These are phyloP conservation scores for Wallacemonas rigidus DNA, from an alignment of 208 protist species.

Conservation along the genomic window DNA sequence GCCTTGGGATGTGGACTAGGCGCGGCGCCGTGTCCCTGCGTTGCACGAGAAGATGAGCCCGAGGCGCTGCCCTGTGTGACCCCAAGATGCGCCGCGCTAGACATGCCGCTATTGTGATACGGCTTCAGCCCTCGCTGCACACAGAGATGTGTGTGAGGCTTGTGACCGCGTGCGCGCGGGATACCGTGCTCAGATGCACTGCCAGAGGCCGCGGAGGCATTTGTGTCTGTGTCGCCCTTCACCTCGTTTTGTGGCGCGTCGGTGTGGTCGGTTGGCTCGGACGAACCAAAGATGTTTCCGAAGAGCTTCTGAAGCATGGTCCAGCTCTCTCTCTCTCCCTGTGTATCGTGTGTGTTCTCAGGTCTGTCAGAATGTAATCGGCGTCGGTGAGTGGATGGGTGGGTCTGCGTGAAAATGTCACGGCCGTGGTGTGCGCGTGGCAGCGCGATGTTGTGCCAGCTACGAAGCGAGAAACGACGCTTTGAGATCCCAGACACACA, in stretches of 20 bases:
- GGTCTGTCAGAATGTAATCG: too few relatives aligned
- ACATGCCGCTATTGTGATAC: slow-evolving; percentile 36
- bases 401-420: too few relatives aligned
- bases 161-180: slow-evolving; percentile 6
- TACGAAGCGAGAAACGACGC: too few relatives aligned
- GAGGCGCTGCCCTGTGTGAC: too few relatives aligned
- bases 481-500: too few relatives aligned
- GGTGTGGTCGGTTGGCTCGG: background rate
- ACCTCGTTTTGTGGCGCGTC: background rate
- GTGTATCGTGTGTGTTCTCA: background rate
- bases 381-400: too few relatives aligned
- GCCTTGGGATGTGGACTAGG: too few relatives aligned
- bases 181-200: background rate
- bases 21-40: too few relatives aligned
- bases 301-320: slow-evolving; percentile 17
- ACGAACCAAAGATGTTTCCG: slow-evolving; percentile 1
- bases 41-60: too few relatives aligned
- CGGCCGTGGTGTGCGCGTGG: too few relatives aligned
- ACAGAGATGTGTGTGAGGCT: slow-evolving; percentile 11
- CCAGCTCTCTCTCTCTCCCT: background rate
- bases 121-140: slow-evolving; percentile 13
- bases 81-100: background rate
- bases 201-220: background rate
- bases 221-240: background rate
- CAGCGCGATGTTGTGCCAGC: too few relatives aligned